These are phyloP conservation scores for Pancytospora philotis DNA, from an alignment of 371 early-diverging fungal genomes.

Conservation along the genomic window DNA sequence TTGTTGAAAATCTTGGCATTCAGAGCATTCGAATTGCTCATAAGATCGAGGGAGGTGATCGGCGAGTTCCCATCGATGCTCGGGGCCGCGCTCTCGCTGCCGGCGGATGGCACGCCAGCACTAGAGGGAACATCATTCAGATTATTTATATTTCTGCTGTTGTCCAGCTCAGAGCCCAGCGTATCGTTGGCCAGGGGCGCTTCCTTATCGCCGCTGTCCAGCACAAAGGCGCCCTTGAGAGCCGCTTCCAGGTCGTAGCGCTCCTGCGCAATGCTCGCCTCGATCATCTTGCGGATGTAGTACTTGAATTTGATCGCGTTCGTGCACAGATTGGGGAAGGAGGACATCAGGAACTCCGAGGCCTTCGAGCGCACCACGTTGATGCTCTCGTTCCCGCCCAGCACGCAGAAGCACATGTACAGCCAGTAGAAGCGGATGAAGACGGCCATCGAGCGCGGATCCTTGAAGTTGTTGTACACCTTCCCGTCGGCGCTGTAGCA, in stretches of 20 bases:
- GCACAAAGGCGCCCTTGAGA: background rate
- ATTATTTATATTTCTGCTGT: no score
- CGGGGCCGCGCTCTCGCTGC: background rate
- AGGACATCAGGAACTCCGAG: background rate
- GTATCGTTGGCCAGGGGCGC: background rate
- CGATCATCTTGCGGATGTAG: constrained; percentile 5
- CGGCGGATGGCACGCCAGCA: background rate
- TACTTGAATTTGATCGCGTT: constrained; percentile 20
- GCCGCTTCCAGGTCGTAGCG: constrained; percentile 8
- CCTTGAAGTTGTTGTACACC: background rate
- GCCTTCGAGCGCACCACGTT: background rate
- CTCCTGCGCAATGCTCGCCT: background rate
- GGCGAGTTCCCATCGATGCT: background rate
- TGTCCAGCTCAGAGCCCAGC: background rate
- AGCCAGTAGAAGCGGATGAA: constrained; percentile 11
- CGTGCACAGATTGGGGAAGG: constrained; percentile 15
- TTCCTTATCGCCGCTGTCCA: background rate
- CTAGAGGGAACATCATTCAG: no score
- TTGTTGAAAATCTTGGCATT: background rate
- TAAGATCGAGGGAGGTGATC: background rate
- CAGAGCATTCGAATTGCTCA: background rate
- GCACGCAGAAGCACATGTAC: constrained; percentile 3
- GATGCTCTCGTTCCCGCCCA: background rate
- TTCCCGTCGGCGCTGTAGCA: background rate
- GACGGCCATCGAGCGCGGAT: background rate